A percentile compares a stretch with the other conserved stretches of the same genome.
These are phyloP conservation scores for Dendrothele bispora DNA, from an alignment of 768 basidiomycete species.

Conservation along the genomic window DNA sequence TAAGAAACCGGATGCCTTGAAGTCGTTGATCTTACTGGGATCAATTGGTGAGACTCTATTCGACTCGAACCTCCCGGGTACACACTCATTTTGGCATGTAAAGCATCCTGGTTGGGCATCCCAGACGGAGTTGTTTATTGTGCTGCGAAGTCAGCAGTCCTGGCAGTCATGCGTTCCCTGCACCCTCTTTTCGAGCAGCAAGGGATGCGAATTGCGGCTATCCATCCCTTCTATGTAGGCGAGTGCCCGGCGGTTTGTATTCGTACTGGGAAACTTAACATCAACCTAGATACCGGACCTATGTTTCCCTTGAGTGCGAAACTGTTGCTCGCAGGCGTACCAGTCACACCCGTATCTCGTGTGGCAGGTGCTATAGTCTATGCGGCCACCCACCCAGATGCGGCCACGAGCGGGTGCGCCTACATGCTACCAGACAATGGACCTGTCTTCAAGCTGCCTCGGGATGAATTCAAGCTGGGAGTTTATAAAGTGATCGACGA, in stretches of 20 bases:
- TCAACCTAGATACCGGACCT: slow-evolving; percentile 27
- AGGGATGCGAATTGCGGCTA: slow-evolving; percentile 22
- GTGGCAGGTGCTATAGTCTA: slow-evolving; percentile 29
- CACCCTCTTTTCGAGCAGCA: slow-evolving; percentile 12
- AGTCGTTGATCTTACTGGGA: slow-evolving; percentile 29
- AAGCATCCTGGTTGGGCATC: slow-evolving; percentile 28
- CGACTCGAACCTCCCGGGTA: too few relatives aligned
- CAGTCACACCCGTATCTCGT: slow-evolving; percentile 24
- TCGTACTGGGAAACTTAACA: not conserved
- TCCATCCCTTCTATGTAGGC: slow-evolving; percentile 31
- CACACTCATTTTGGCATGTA: too few relatives aligned
- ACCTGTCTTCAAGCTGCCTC: slow-evolving; percentile 20
- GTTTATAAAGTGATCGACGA: slow-evolving; percentile 25
- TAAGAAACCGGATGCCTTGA: slow-evolving; percentile 9
- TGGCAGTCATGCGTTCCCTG: slow-evolving; percentile 28
- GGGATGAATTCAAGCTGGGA: slow-evolving; percentile 20
- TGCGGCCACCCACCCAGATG: slow-evolving; percentile 24
- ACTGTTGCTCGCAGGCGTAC: slow-evolving; percentile 23
- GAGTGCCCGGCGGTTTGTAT: too few relatives aligned
- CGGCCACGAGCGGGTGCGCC: slow-evolving; percentile 23
- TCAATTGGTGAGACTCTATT: slow-evolving; percentile 26
- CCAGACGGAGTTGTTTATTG: slow-evolving; percentile 25
- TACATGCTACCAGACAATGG: slow-evolving; percentile 30
- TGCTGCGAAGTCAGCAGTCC: slow-evolving; percentile 27
- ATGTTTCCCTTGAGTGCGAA: slow-evolving; percentile 16